phyloP scores from a whole-genome alignment of 805 yeast species.

The Metschnikowia koreensis region DNA sequence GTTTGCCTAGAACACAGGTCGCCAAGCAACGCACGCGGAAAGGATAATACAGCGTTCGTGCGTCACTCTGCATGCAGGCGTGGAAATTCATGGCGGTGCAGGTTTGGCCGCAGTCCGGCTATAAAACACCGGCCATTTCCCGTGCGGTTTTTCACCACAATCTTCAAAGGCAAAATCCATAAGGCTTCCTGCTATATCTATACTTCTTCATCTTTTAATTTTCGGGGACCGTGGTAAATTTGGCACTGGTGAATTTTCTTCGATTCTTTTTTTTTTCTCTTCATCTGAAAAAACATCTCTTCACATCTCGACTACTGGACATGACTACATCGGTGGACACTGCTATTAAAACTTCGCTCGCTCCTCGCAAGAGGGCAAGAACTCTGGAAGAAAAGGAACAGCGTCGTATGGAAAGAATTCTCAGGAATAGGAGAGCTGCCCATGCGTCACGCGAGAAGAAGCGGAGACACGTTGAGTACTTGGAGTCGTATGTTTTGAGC shows the following conservation, averaged over 20 bases:
- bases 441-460: slow-evolving; percentile 97
- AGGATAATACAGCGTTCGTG: neutral
- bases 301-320: neutral
- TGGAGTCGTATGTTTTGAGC: slow-evolving; percentile 58
- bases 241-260: neutral
- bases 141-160: neutral
- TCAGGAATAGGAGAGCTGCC: slow-evolving; percentile 94
- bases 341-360: slow-evolving; percentile 51
- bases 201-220: neutral
- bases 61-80: neutral
- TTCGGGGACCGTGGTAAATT: slow-evolving; percentile 1
- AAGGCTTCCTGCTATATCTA: neutral
- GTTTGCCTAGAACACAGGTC: slow-evolving; percentile 1
- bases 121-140: neutral
- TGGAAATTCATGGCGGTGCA: neutral
- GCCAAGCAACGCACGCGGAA: neutral
- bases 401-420: slow-evolving; percentile 86
- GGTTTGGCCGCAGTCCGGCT: slow-evolving; percentile 3
- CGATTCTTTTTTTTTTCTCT: neutral
- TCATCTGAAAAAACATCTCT: neutral
- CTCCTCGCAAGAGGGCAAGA: slow-evolving; percentile 95
- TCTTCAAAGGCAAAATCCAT: neutral
- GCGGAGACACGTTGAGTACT: slow-evolving; percentile 82
- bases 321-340: slow-evolving; percentile 17
- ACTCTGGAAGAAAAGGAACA: slow-evolving; percentile 97